phyloP scores from a whole-genome alignment of 2,329 filamentous ascomycete species.

The Talaromyces verruculosus region DNA sequence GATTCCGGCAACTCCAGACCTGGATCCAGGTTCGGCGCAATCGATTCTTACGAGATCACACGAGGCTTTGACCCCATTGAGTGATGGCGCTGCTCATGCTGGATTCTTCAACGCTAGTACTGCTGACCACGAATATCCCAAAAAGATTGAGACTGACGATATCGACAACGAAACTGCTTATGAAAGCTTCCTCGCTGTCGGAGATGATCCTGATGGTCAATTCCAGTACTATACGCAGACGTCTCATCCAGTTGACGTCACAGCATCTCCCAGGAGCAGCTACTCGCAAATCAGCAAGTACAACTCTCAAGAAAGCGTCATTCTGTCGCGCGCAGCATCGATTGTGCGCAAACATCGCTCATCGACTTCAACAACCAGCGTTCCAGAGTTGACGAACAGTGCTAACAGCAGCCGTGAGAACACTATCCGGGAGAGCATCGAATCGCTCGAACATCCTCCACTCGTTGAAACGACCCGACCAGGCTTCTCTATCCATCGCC shows the following conservation, averaged over 20 bases:
- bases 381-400: constrained; percentile 48
- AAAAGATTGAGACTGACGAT: constrained; percentile 35
- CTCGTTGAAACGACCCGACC: constrained; percentile 22
- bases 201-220: constrained; percentile 49
- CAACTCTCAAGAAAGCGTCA: constrained; percentile 58
- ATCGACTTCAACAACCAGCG: constrained; percentile 46
- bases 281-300: constrained; percentile 56
- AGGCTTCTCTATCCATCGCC: constrained; percentile 35
- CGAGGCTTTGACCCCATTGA: constrained; percentile 35
- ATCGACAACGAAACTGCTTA: constrained; percentile 38
- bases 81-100: constrained; percentile 29
- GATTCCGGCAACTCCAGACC: constrained; percentile 33
- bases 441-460: constrained; percentile 18
- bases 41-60: constrained; percentile 30
- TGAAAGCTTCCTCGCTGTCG: constrained; percentile 45
- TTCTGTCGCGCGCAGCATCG: constrained; percentile 52
- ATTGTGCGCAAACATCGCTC: constrained; percentile 50
- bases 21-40: constrained; percentile 36
- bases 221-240: constrained; percentile 48
- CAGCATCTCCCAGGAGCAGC: constrained; percentile 49
- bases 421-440: constrained; percentile 28
- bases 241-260: constrained; percentile 42
- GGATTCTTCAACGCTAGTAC: constrained; percentile 28
- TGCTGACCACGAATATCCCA: constrained; percentile 32
- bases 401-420: constrained; percentile 42